Percentiles rank a stretch among this genome's conserved stretches.
Conservation (phyloP, 2,329 filamentous ascomycete genomes). For the Sordariomycetes sp. region DNA sequence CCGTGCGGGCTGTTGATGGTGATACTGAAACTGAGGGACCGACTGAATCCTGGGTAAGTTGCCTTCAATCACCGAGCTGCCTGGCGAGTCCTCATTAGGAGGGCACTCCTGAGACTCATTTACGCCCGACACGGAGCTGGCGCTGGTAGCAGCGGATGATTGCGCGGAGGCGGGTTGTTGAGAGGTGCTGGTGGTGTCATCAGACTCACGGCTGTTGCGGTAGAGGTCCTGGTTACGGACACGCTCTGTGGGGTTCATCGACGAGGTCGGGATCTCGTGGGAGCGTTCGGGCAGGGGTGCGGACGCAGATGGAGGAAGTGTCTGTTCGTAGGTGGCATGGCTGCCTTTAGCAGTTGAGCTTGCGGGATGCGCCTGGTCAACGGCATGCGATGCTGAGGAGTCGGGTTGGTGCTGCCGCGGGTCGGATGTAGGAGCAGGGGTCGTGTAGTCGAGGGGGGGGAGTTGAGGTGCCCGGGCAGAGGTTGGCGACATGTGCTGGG, state of each 20-base stretch:
- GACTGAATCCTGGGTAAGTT: constrained; percentile 28
- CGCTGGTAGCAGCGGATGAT: constrained; percentile 46
- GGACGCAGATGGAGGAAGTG: constrained; percentile 8
- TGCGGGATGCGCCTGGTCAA: constrained; percentile 3
- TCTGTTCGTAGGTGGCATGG: constrained; percentile 8
- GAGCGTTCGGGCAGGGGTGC: constrained; percentile 3
- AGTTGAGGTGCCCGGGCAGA: background rate
- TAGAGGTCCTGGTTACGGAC: constrained; percentile 25
- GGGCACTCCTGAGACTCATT: constrained; percentile 37
- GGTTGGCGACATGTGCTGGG: background rate
- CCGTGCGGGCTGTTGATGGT: constrained; percentile 41
- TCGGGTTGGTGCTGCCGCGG: background rate
- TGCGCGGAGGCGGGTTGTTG: constrained; percentile 38
- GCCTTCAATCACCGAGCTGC: constrained; percentile 40
- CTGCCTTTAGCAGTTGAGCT: constrained; percentile 7
- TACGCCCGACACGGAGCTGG: constrained; percentile 43
- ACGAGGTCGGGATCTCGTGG: constrained; percentile 2
- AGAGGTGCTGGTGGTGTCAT: constrained; percentile 39
- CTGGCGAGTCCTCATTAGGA: constrained; percentile 34
- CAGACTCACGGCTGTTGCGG: constrained; percentile 44
- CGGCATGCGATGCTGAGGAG: background rate
- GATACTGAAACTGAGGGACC: constrained; percentile 53
- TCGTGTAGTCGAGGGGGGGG: constrained; percentile 1
- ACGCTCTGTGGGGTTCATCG: constrained; percentile 20
- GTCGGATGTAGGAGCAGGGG: background rate